A percentile compares a stretch with the other conserved stretches of the same genome.
These are phyloP conservation scores for Termitomyces bulborhizus DNA, from an alignment of 768 basidiomycete species.

Conservation along the genomic window DNA sequence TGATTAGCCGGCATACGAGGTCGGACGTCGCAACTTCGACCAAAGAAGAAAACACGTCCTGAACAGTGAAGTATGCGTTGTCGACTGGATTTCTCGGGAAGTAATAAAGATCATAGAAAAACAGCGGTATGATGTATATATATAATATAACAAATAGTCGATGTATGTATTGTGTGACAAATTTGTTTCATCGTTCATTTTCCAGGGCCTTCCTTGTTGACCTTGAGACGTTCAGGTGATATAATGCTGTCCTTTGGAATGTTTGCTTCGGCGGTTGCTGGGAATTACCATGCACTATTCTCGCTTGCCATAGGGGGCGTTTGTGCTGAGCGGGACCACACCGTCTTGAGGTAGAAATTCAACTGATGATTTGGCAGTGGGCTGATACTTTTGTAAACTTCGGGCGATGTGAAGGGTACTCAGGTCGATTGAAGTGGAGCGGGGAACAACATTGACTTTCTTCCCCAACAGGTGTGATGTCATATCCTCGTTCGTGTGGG, in stretches of 20 bases:
- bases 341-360: background rate
- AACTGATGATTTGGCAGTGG: background rate
- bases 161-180: background rate
- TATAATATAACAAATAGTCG: too few species aligned
- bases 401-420: background rate
- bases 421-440: background rate
- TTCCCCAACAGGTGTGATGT: background rate
- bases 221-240: background rate
- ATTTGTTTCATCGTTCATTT: background rate
- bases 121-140: background rate
- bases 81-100: background rate
- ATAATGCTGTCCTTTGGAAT: too few species aligned
- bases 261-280: too few species aligned
- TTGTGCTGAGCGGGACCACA: background rate
- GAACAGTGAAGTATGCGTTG: too few species aligned
- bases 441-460: background rate
- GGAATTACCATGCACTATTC: background rate
- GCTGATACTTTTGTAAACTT: background rate
- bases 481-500: background rate
- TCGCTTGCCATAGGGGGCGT: background rate
- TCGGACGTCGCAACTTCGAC: too few species aligned
- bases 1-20: too few species aligned
- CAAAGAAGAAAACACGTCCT: too few species aligned
- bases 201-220: background rate
- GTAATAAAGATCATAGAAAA: background rate